Evolutionary conservation across 768 basidiomycete genomes (phyloP).

Genomic region (Hericium rajendrae): DNA sequence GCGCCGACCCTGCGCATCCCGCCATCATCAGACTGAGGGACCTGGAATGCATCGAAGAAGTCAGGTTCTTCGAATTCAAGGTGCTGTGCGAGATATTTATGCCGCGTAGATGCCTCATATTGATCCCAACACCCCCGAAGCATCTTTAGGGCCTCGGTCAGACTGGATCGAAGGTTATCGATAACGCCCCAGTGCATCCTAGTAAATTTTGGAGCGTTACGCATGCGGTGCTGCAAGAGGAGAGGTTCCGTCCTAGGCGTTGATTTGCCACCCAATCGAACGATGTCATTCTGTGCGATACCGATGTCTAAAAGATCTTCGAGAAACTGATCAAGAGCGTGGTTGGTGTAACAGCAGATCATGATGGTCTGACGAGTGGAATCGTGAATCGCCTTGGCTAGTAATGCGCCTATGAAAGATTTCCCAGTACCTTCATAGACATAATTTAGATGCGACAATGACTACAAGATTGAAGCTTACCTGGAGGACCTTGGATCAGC

Average conservation of each 20-base stretch:
- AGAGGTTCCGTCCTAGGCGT: constrained; percentile 37
- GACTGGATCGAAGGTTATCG: constrained; percentile 15
- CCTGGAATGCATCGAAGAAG: constrained; percentile 36
- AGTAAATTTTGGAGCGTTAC: constrained; percentile 13
- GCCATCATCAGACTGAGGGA: constrained; percentile 28
- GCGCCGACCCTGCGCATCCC: constrained; percentile 38
- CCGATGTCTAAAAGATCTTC: constrained; percentile 52
- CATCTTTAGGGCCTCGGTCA: too few species aligned
- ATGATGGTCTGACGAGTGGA: constrained; percentile 41
- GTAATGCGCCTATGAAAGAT: constrained; percentile 59
- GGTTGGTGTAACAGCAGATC: constrained; percentile 68
- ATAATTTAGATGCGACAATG: constrained; percentile 6
- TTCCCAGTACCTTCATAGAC: constrained; percentile 53
- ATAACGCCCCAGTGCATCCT: constrained; percentile 33
- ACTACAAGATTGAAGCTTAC: constrained; percentile 21
- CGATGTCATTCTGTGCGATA: constrained; percentile 38
- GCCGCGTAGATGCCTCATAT: not conserved
- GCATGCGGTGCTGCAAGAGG: constrained; percentile 31
- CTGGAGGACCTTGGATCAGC: constrained; percentile 64
- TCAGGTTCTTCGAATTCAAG: constrained; percentile 43
- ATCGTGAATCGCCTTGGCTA: constrained; percentile 51
- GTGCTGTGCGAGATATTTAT: constrained; percentile 29
- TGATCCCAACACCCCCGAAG: too few species aligned
- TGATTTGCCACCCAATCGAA: constrained; percentile 51
- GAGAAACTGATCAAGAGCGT: constrained; percentile 64